phyloP scores from a whole-genome alignment of 176 grass and related monocot genomes.

The Rhynchospora pubera region DNA sequence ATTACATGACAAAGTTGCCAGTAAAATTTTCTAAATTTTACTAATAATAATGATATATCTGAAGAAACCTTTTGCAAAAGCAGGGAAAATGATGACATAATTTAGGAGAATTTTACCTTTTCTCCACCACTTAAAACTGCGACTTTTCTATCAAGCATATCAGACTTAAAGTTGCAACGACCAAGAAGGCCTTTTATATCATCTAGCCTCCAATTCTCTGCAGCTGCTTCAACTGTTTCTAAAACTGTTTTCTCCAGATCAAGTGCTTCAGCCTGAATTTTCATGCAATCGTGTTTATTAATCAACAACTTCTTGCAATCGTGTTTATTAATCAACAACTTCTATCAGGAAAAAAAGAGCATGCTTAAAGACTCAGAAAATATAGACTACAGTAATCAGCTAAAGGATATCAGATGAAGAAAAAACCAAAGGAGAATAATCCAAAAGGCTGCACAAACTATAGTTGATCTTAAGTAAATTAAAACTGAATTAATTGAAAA shows the following conservation, averaged over 20 bases:
- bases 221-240: conserved; percentile 78
- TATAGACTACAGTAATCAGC: neutral
- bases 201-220: conserved; percentile 88
- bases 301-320: neutral
- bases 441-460: neutral
- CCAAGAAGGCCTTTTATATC: conserved; percentile 97
- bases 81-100: neutral
- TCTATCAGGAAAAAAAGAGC: neutral
- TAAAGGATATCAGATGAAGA: neutral
- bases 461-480: conserved; percentile 4
- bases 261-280: conserved; percentile 82
- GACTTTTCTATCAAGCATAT: conserved; percentile 97
- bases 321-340: conserved; percentile 9
- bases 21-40: neutral
- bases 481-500: neutral
- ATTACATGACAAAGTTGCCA: neutral
- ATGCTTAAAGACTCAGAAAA: neutral
- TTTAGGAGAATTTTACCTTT: conserved; percentile 41
- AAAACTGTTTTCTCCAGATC: conserved; percentile 95
- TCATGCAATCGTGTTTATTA: conserved; percentile 14
- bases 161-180: conserved; percentile 89
- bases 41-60: neutral
- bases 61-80: neutral
- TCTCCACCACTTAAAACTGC: conserved; percentile 88
- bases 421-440: neutral